Conservation (phyloP, 148 eudicot genomes). For the Fagopyrum homotropicum region DNA sequence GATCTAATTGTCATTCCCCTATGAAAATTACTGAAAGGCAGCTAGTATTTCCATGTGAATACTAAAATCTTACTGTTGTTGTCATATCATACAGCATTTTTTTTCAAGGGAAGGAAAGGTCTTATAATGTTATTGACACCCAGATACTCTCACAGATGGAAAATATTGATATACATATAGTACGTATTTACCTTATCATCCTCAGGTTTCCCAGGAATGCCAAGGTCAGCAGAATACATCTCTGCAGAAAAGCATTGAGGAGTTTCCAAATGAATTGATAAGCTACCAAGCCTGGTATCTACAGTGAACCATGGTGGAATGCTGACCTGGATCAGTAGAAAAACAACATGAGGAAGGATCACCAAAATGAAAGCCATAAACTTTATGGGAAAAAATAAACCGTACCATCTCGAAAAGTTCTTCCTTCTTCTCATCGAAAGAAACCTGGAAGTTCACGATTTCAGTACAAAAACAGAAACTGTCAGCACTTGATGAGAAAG, state of each 20-base stretch:
- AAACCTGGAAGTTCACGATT: slow-evolving; percentile 38
- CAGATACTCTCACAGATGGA: not conserved
- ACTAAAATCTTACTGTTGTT: not conserved
- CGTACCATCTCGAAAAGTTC: slow-evolving; percentile 94
- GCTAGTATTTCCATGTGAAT: not conserved
- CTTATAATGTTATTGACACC: not conserved
- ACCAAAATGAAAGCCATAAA: not conserved
- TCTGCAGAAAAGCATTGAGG: slow-evolving; percentile 99
- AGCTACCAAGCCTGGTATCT: slow-evolving; percentile 90
- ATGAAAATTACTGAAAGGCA: not conserved
- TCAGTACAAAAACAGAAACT: slow-evolving; percentile 5
- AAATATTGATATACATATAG: not conserved
- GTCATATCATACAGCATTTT: not conserved
- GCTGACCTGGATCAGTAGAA: slow-evolving; percentile 56
- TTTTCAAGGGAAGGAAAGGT: not conserved
- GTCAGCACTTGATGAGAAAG: not conserved
- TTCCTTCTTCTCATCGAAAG: slow-evolving; percentile 84
- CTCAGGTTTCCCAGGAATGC: slow-evolving; percentile 76
- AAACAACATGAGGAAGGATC: slow-evolving; percentile 9
- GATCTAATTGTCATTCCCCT: not conserved
- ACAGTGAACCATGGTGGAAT: slow-evolving; percentile 93
- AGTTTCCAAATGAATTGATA: slow-evolving; percentile 88
- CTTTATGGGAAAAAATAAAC: not conserved
- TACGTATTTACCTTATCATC: slow-evolving; percentile 74
- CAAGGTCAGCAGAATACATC: slow-evolving; percentile 92